Base-by-base conservation (phyloP, 1,139 yeast species). In the Scheffersomyces segobiensis region DNA sequence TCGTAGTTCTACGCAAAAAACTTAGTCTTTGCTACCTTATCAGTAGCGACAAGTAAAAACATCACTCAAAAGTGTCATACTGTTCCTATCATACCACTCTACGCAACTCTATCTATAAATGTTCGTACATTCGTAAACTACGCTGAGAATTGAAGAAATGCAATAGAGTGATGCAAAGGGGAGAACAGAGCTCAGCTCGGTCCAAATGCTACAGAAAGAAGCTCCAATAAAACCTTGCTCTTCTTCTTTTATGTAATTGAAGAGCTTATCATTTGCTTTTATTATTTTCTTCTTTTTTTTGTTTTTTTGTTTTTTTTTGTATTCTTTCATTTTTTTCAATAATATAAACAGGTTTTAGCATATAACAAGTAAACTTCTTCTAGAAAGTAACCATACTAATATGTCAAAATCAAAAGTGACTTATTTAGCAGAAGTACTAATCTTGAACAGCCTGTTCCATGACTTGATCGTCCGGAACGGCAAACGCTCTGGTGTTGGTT, bases 401-500 rank as follows among this genome's bases (percentile, higher is more conserved):
- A 47, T 47, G 22, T 47, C 22, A 19, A 47, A 19, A 47, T 18
- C 26, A 20, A 21, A 42, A 12, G 21, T 52, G 32, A 24, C 32
- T 6, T 6, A 24, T 24, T 3, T 6, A 24, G 5, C 8, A 3
- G 57, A 54, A 56, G 52, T 49, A 46, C 62, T 62, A 70, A 56
- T 78, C 74, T 65, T 79, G 83, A 54, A 74, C 80, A n/a, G 89
- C 91, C 60, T 84, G 88, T 69, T 89, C 95, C 83, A 88, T 83
- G 14, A 87, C 87, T 71, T 87, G 87, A 63, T 87, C 89, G 47
- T 89, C 96, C 5, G 91, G 87, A 58, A 89, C 89, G 1, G 97
- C 96, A 80, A 89, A 91, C 53, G 84, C 80, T 64, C 96, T 81
- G 65, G 84, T 82, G 65, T 82, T 79, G 8, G 89, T 83, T 39